Base-by-base conservation (phyloP, 2,329 filamentous ascomycete genomes). In the Neurospora crassa region DNA sequence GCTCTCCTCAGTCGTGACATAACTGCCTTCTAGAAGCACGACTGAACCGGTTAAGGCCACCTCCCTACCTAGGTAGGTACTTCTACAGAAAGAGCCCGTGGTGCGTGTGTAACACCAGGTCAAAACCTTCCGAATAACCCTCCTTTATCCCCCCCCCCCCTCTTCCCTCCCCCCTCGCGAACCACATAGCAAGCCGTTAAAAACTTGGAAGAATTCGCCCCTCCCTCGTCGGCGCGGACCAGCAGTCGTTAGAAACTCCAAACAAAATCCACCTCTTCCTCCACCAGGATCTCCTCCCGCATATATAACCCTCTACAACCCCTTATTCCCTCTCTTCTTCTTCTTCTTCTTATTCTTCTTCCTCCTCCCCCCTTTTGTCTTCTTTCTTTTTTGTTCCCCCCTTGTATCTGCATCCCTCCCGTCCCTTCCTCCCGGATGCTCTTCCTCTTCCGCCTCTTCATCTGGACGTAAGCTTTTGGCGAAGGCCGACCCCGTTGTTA, bases 391-490 rank as follows among this genome's bases (percentile, higher is more conserved):
- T 29, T 29, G 24, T 29, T 29, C 3, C 3, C 2, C 1, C 24
- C 24, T 37, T 7, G 34, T 37, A 37, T 37, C 34, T 37, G 1
- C 34, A 77, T 73, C 16, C 78, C 24, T n/a, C n/a, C n/a, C n/a
- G n/a, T 24, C 24, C 24, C 24, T 29, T 29, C 77, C 71, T 53
- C 79, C 74, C 18, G 24, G 24, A 29, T 75, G 74, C 67, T 84
- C 73, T 83, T 84, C 71, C 82, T 82, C 73, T 91, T 80, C 71
- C 94, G 84, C 72, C 78, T 80, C 69, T 83, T 79, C 68, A 97
- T 87, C 80, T 96, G 0, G 87, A 88, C 2, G 90, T 86, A 1
- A 92, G 84, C 1, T 88, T 88, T 75, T 89, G 88, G 8, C 89
- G 85, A 40, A 92, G 82, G 7, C 90, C 90, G 63, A 71, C 1